Evolutionary conservation across 345 rosid genomes (phyloP).

Genomic region (Acer campestre): DNA sequence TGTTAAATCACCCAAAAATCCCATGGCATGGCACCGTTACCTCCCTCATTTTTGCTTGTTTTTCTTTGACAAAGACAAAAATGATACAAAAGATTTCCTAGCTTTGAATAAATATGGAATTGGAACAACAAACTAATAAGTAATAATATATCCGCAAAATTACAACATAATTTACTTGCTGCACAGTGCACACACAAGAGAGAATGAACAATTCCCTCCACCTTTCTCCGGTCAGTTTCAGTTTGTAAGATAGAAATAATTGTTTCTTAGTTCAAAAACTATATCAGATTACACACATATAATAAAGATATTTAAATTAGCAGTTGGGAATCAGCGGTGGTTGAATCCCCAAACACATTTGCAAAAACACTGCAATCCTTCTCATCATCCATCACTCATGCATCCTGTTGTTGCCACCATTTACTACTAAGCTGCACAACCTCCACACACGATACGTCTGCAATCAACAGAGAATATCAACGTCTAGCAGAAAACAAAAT

Average conservation of each 20-base stretch:
- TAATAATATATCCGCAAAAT: not conserved
- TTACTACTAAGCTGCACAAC: conserved; percentile 61
- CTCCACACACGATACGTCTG: conserved; percentile 83
- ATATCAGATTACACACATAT: conserved; percentile 3
- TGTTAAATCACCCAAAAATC: too few species aligned
- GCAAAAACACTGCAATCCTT: not conserved
- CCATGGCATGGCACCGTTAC: too few species aligned
- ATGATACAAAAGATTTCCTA: too few species aligned
- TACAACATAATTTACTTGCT: conserved; percentile 4
- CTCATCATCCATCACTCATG: not conserved
- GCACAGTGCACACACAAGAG: conserved; percentile 7
- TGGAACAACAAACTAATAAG: too few species aligned
- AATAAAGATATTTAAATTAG: not conserved
- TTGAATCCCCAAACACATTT: conserved; percentile 16
- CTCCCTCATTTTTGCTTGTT: too few species aligned
- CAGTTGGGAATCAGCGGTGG: conserved; percentile 21
- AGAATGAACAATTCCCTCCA: conserved; percentile 48
- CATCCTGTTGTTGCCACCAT: not conserved
- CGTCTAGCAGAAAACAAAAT: not conserved
- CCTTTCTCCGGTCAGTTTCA: conserved; percentile 14
- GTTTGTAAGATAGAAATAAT: conserved; percentile 8
- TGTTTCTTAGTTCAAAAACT: not conserved
- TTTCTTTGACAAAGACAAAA: too few species aligned
- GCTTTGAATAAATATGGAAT: too few species aligned
- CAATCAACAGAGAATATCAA: conserved; percentile 6